Conservation (phyloP, 139 green algal genomes). For the Picochlorum sp. region DNA sequence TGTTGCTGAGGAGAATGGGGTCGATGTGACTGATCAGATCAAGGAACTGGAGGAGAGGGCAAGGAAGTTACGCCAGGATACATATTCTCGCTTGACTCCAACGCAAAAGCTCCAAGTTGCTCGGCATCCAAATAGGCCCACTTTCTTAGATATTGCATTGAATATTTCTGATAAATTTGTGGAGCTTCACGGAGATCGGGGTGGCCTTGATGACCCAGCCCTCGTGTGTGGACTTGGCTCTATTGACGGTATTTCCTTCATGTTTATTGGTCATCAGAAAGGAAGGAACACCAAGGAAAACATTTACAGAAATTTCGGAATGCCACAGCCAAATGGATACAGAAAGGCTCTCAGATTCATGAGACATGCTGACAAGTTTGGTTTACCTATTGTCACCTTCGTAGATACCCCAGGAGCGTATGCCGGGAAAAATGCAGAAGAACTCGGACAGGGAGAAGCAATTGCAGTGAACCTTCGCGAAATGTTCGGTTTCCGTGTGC, state of each 20-base stretch:
- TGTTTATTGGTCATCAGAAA: slow-evolving; percentile 98
- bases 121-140: slow-evolving; percentile 87
- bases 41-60: slow-evolving; percentile 75
- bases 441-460: slow-evolving; percentile 92
- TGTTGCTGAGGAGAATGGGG: slow-evolving; percentile 86
- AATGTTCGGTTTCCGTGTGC: slow-evolving; percentile 94
- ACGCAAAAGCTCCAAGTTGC: slow-evolving; percentile 89
- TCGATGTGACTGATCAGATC: slow-evolving; percentile 79
- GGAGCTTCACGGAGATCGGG: slow-evolving; percentile 93
- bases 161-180: slow-evolving; percentile 97
- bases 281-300: slow-evolving; percentile 97
- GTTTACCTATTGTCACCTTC: slow-evolving; percentile 92
- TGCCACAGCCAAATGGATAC: slow-evolving; percentile 93
- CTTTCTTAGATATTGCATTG: slow-evolving; percentile 93
- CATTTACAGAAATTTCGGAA: slow-evolving; percentile 91
- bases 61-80: slow-evolving; percentile 82
- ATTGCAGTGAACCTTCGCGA: slow-evolving; percentile 94
- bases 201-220: slow-evolving; percentile 78
- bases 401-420: slow-evolving; percentile 96
- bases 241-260: slow-evolving; percentile 88
- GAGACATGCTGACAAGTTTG: slow-evolving; percentile 91
- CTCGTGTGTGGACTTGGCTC: slow-evolving; percentile 87
- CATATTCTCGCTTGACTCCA: slow-evolving; percentile 84
- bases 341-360: slow-evolving; percentile 96
- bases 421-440: slow-evolving; percentile 82